phyloP scores from a whole-genome alignment of 345 rosid species.

The Eucalyptus sp. region DNA sequence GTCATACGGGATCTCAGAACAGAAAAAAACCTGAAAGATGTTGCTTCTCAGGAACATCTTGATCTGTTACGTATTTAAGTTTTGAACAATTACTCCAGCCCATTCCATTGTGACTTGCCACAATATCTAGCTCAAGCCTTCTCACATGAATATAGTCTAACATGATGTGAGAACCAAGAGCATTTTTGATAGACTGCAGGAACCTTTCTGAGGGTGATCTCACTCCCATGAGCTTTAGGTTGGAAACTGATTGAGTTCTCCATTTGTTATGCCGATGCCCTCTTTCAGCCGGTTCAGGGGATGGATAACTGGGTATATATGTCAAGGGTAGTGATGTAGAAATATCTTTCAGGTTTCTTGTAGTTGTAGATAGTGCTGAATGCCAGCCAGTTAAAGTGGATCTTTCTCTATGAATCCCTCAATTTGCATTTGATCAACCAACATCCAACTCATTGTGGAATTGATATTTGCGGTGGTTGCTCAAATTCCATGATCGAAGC shows the following conservation, averaged over 20 bases:
- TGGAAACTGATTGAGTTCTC: not conserved
- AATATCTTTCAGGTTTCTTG: not conserved
- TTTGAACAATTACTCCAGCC: not conserved
- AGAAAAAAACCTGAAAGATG: not conserved
- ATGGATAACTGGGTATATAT: not conserved
- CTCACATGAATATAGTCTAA: not conserved
- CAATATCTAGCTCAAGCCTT: not conserved
- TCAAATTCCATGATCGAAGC: not conserved
- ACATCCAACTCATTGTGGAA: not conserved
- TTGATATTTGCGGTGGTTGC: not conserved
- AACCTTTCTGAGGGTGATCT: not conserved
- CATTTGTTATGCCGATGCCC: not conserved
- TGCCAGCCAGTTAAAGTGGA: not conserved
- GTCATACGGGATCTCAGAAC: not conserved
- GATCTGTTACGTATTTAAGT: not conserved
- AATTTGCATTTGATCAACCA: not conserved
- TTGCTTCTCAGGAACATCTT: not conserved
- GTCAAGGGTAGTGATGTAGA: not conserved
- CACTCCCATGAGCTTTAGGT: not conserved
- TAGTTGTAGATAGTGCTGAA: not conserved
- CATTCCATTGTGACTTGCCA: not conserved
- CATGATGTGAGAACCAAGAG: not conserved
- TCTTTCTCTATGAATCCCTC: not conserved
- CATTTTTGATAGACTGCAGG: not conserved
- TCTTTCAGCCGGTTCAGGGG: not conserved